phyloP scores from a whole-genome alignment of 2,329 filamentous ascomycete species.

The Aspergillus thermomutatus region DNA sequence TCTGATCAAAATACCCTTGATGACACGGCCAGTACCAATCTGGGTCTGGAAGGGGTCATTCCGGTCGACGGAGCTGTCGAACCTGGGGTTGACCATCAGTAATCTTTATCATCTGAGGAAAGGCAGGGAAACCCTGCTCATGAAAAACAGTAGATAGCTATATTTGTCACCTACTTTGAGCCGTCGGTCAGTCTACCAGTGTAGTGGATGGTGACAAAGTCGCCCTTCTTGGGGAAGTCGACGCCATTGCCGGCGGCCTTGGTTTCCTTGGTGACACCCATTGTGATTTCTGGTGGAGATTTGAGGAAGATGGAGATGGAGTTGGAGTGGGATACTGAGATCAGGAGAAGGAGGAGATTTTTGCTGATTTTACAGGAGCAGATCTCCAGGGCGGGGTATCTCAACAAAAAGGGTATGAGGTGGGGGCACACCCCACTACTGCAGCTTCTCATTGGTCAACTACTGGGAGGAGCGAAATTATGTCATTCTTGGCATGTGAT shows the following conservation, averaged over 20 bases:
- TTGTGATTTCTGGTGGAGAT: slow-evolving; percentile 32
- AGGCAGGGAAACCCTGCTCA: neutral
- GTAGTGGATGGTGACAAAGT: slow-evolving; percentile 85
- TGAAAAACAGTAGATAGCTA: neutral
- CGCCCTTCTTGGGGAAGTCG: slow-evolving; percentile 61
- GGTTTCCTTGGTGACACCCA: slow-evolving; percentile 71
- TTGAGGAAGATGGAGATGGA: neutral
- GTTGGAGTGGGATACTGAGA: neutral
- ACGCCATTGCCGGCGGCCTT: slow-evolving; percentile 60
- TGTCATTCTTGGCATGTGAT: neutral
- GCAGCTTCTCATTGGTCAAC: neutral
- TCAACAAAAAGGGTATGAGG: neutral
- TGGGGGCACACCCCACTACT: neutral
- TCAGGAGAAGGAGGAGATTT: neutral
- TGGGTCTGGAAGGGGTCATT: slow-evolving; percentile 66
- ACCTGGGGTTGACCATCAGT: slow-evolving; percentile 52
- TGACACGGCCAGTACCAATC: slow-evolving; percentile 83
- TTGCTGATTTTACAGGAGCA: neutral
- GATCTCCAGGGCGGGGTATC: neutral
- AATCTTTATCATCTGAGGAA: neutral
- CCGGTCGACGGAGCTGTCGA: slow-evolving; percentile 73
- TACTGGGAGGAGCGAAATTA: neutral
- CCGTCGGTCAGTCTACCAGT: slow-evolving; percentile 81
- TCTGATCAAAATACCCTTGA: slow-evolving; percentile 63
- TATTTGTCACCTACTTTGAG: slow-evolving; percentile 57